Conservation (phyloP, 768 basidiomycete genomes). For the Cubamyces sp. region DNA sequence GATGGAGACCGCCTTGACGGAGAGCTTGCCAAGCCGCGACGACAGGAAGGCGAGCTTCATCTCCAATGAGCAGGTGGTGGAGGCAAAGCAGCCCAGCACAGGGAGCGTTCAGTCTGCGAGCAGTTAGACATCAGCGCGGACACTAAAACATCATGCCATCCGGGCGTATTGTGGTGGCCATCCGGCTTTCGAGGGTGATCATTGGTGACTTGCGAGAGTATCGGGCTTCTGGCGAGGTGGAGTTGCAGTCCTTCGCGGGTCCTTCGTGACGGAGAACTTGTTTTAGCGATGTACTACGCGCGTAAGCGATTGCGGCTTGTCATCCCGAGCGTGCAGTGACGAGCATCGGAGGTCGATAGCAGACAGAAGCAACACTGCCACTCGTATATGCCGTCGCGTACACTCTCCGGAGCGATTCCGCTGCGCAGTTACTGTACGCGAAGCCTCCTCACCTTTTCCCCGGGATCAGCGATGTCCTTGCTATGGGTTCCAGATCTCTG, state of each 20-base stretch:
- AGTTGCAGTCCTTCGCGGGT: background rate
- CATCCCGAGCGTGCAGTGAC: constrained; percentile 8
- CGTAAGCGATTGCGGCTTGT: constrained; percentile 4
- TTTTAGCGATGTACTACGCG: background rate
- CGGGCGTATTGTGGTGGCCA: too few relatives aligned
- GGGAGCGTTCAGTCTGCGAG: too few relatives aligned
- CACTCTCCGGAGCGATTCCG: background rate
- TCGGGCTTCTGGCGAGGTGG: constrained; percentile 9
- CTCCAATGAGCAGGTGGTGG: too few relatives aligned
- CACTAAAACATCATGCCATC: too few relatives aligned
- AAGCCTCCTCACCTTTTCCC: background rate
- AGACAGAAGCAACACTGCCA: constrained; percentile 12
- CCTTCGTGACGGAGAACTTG: background rate
- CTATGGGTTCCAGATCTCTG: background rate
- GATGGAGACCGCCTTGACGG: constrained; percentile 3
- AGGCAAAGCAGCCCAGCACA: too few relatives aligned
- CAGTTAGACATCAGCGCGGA: too few relatives aligned
- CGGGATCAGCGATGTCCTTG: background rate
- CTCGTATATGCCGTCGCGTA: background rate
- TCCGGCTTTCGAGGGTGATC: too few relatives aligned
- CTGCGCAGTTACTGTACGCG: background rate
- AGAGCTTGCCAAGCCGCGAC: constrained; percentile 4
- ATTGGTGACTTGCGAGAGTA: background rate
- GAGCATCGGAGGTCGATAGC: constrained; percentile 1
- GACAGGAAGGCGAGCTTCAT: background rate